Percentiles rank a stretch among this genome's conserved stretches.
Evolutionary conservation across 2,329 filamentous ascomycete species (phyloP).

Genomic region (Malbranchea cinnamomea): DNA sequence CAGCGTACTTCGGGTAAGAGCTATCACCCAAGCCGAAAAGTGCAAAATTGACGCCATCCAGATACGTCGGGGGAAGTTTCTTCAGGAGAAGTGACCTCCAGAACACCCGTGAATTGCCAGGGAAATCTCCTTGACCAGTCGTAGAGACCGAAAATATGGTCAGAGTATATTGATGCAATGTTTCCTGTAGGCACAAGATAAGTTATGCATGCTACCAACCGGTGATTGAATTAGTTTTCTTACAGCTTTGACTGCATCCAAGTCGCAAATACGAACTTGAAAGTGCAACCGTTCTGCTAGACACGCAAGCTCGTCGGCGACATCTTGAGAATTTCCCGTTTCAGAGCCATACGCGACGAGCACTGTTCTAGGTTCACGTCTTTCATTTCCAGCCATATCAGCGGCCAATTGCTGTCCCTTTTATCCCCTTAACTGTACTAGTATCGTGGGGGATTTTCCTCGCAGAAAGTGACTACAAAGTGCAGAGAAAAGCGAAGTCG

Average conservation of each 20-base stretch:
- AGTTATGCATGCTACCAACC: constrained; percentile 4
- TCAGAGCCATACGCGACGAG: constrained; percentile 87
- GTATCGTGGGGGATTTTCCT: no score
- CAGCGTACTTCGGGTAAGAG: constrained; percentile 72
- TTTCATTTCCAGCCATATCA: constrained; percentile 3
- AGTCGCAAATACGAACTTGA: constrained; percentile 55
- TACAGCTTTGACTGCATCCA: constrained; percentile 65
- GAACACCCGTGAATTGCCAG: constrained; percentile 63
- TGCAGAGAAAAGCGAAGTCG: constrained; percentile 1
- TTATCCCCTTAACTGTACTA: no score
- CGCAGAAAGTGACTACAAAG: background rate
- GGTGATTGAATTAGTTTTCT: no score
- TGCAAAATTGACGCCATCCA: constrained; percentile 57
- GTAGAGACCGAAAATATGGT: constrained; percentile 71
- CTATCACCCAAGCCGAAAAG: constrained; percentile 89
- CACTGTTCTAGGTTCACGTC: constrained; percentile 19
- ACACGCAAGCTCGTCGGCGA: constrained; percentile 69
- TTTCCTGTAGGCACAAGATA: constrained; percentile 13
- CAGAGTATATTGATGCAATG: constrained; percentile 21
- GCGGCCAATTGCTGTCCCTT: no score
- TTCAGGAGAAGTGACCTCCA: constrained; percentile 76
- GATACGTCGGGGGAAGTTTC: constrained; percentile 55
- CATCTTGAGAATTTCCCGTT: constrained; percentile 85
- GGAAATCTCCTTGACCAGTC: constrained; percentile 87
- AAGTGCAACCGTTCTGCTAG: constrained; percentile 67